Conservation (phyloP, 2,329 filamentous ascomycete species). For the Domatiomyces catenatus region DNA sequence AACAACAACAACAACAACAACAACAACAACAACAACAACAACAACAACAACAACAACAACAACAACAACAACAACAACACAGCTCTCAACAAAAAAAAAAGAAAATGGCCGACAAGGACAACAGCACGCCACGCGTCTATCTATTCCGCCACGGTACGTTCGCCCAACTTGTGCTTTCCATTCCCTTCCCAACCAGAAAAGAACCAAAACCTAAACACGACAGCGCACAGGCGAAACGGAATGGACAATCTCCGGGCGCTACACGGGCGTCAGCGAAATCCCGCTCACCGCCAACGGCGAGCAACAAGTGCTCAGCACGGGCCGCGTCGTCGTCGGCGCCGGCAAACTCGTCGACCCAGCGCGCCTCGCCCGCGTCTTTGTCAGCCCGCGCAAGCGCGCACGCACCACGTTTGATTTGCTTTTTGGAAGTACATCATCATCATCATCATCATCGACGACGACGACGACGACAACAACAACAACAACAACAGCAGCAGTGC, state of each 20-base stretch:
- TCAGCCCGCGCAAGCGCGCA: constrained; percentile 37
- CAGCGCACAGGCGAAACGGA: constrained; percentile 34
- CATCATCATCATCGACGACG: no score
- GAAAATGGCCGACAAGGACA: constrained; percentile 17
- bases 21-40: constrained; percentile 14
- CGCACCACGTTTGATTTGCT: constrained; percentile 33
- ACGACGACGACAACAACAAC: no score
- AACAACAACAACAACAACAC: constrained; percentile 15
- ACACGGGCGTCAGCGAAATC: constrained; percentile 32
- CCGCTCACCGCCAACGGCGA: constrained; percentile 27
- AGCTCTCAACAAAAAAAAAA: background rate
- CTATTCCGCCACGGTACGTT: constrained; percentile 16
- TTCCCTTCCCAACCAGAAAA: no score
- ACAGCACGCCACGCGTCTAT: constrained; percentile 13
- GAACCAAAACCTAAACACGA: no score
- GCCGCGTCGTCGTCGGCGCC: constrained; percentile 32
- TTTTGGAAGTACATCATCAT: no score
- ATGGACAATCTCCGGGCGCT: constrained; percentile 34
- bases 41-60: background rate
- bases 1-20: background rate
- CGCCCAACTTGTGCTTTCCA: no score
- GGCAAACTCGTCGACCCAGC: constrained; percentile 38
- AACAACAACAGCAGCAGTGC: no score
- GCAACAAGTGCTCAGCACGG: constrained; percentile 32
- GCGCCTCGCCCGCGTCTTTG: constrained; percentile 32